phyloP scores from a whole-genome alignment of 192 early-diverging fungal genomes.

The Linnemannia elongata region DNA sequence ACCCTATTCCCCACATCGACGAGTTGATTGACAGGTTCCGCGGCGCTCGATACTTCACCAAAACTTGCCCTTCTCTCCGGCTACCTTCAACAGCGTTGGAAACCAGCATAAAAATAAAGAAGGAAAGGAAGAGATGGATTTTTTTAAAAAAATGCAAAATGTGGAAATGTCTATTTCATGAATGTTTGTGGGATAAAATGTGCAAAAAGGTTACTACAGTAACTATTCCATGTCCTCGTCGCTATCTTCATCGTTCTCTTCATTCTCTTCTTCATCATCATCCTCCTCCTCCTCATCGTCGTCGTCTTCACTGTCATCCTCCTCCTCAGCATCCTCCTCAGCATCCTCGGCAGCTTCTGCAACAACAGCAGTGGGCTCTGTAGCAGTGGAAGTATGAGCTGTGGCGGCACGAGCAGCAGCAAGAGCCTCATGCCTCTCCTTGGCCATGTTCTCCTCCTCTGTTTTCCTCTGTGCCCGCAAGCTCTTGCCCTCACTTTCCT shows the following conservation, averaged over 20 bases:
- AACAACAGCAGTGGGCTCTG: neutral
- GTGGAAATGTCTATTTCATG: conserved; percentile 30
- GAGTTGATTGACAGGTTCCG: too few species aligned
- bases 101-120: neutral
- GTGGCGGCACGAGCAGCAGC: conserved; percentile 35
- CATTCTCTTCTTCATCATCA: neutral
- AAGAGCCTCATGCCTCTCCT: conserved; percentile 52
- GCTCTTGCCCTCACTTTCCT: conserved; percentile 17
- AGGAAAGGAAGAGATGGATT: neutral
- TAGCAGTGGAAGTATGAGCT: neutral
- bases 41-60: too few species aligned
- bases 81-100: too few species aligned
- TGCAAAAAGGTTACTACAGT: neutral
- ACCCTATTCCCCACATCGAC: too few species aligned
- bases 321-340: conserved; percentile 12
- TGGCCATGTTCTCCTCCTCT: conserved; percentile 46
- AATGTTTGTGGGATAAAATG: conserved; percentile 29
- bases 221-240: conserved; percentile 54
- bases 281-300: neutral
- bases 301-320: conserved; percentile 7
- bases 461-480: conserved; percentile 38
- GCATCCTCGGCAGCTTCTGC: conserved; percentile 14
- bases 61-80: too few species aligned
- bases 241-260: conserved; percentile 30
- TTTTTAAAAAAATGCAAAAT: conserved; percentile 31